phyloP scores from a whole-genome alignment of 2,329 filamentous ascomycete species.

The Colletotrichum magnum region DNA sequence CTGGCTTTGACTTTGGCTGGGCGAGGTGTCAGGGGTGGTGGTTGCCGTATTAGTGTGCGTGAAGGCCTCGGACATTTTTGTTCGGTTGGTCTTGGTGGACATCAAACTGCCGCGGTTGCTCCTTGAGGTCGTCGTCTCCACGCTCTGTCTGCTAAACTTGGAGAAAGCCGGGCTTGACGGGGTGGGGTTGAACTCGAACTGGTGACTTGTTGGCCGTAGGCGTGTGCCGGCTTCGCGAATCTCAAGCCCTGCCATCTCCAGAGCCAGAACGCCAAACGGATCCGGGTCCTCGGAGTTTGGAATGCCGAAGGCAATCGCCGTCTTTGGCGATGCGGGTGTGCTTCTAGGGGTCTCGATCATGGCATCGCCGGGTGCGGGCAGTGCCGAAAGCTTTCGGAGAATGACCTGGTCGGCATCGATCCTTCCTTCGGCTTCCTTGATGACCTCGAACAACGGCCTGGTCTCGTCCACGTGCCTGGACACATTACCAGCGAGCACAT shows the following conservation, averaged over 20 bases:
- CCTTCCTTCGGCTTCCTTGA: conserved; percentile 90
- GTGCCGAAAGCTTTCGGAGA: conserved; percentile 73
- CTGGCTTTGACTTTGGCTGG: conserved; percentile 67
- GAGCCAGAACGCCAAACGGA: conserved; percentile 88
- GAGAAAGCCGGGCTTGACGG: conserved; percentile 80
- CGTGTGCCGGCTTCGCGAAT: conserved; percentile 91
- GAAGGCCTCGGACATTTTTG: conserved; percentile 78
- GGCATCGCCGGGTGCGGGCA: conserved; percentile 84
- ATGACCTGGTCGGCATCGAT: conserved; percentile 78
- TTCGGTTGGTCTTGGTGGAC: conserved; percentile 77
- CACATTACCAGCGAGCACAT: conserved; percentile 71
- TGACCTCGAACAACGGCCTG: conserved; percentile 79
- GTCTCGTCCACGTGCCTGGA: conserved; percentile 68
- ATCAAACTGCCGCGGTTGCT: conserved; percentile 83
- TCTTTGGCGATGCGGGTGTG: conserved; percentile 46
- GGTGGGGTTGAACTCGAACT: conserved; percentile 85
- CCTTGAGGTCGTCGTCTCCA: conserved; percentile 72
- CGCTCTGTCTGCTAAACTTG: conserved; percentile 75
- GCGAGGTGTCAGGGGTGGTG: conserved; percentile 66
- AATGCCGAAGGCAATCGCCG: conserved; percentile 77
- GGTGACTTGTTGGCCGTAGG: conserved; percentile 79
- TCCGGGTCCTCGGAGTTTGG: conserved; percentile 87
- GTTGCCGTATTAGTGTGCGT: conserved; percentile 72
- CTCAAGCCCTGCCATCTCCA: conserved; percentile 91
- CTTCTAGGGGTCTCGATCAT: conserved; percentile 63